phyloP scores from a whole-genome alignment of 495 filamentous ascomycete species.

The Penicillium lividum region DNA sequence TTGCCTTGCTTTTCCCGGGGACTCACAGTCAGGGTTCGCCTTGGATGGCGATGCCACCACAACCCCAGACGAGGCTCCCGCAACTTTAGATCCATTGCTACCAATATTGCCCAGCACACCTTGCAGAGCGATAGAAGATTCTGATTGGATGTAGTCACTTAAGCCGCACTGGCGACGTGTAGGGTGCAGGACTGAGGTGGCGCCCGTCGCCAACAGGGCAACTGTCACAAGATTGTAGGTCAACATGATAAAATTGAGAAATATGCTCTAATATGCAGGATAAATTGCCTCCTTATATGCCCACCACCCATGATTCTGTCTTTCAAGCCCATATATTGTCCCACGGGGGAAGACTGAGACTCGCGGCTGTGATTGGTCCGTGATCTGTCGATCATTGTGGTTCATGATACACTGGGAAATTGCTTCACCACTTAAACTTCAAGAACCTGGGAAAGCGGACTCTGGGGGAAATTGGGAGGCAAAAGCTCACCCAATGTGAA shows the following conservation, averaged over 20 bases:
- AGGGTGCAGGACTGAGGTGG: conserved; percentile 12
- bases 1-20: background rate
- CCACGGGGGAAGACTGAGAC: conserved; percentile 5
- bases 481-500: background rate
- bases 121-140: conserved; percentile 54
- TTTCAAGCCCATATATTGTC: background rate
- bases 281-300: background rate
- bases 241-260: conserved; percentile 11
- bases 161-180: conserved; percentile 18
- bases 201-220: conserved; percentile 19
- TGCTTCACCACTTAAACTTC: background rate
- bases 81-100: conserved; percentile 44
- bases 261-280: background rate
- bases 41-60: conserved; percentile 60
- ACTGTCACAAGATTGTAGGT: conserved; percentile 15
- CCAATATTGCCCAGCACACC: conserved; percentile 62
- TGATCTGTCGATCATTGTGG: conserved; percentile 1
- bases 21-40: conserved; percentile 54
- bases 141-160: conserved; percentile 55
- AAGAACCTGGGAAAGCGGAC: background rate
- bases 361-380: background rate
- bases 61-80: conserved; percentile 49
- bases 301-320: background rate
- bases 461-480: background rate
- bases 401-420: conserved; percentile 1